These are phyloP conservation scores for Ophiostoma sp. DNA, from an alignment of 2,329 filamentous ascomycete genomes.

Conservation along the genomic window DNA sequence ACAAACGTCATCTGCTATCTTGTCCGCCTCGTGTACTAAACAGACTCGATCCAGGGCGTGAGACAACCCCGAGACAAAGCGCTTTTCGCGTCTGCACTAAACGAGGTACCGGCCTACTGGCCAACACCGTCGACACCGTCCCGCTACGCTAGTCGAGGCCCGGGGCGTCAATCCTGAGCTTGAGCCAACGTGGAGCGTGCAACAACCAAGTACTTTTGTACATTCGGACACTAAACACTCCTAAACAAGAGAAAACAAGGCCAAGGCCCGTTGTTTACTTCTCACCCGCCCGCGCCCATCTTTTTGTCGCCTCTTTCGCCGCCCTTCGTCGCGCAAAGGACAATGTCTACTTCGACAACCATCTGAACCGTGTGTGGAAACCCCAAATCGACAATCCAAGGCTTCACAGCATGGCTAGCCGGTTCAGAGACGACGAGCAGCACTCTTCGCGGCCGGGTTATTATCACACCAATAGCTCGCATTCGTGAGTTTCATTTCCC, in stretches of 20 bases:
- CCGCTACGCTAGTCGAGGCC: constrained; percentile 21
- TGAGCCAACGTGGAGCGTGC: neutral
- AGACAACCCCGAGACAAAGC: neutral
- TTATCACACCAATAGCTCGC: constrained; percentile 19
- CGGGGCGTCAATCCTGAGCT: constrained; percentile 5
- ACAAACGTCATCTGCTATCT: neutral
- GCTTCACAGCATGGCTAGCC: constrained; percentile 24
- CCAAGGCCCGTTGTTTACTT: constrained; percentile 19
- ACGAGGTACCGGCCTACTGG: neutral
- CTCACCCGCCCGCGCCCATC: neutral
- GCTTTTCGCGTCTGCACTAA: neutral
- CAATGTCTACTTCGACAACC: constrained; percentile 21
- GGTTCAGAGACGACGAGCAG: constrained; percentile 2
- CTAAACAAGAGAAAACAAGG: neutral
- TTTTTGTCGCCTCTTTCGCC: neutral
- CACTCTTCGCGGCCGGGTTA: constrained; percentile 21
- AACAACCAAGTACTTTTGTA: neutral
- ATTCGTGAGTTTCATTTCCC: constrained; percentile 20
- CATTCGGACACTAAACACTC: neutral
- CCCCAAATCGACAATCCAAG: neutral
- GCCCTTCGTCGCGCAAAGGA: constrained; percentile 5
- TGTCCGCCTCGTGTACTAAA: neutral
- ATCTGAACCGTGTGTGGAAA: constrained; percentile 18
- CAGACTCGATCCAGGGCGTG: neutral
- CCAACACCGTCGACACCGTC: constrained; percentile 9